Evolutionary conservation across 2,329 filamentous ascomycete genomes (phyloP).

Genomic region (Mycogone perniciosa): DNA sequence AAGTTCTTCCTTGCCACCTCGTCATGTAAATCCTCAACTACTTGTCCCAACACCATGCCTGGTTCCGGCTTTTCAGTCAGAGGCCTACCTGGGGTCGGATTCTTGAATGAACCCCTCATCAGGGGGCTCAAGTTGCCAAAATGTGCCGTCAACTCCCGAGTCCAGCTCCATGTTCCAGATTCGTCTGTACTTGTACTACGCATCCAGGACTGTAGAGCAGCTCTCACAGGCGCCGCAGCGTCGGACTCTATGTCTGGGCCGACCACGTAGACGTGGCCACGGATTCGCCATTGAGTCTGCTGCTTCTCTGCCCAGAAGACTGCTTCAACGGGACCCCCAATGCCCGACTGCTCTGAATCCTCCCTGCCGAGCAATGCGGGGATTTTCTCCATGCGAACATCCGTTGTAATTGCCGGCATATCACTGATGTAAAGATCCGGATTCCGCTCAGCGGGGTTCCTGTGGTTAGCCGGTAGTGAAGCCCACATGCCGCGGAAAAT

Average conservation of each 20-base stretch:
- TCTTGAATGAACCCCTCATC: slow-evolving; percentile 72
- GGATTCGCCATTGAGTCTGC: slow-evolving; percentile 77
- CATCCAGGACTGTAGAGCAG: slow-evolving; percentile 58
- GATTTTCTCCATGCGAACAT: slow-evolving; percentile 80
- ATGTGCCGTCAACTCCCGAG: slow-evolving; percentile 71
- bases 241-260: slow-evolving; percentile 56
- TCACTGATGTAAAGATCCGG: slow-evolving; percentile 66
- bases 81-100: slow-evolving; percentile 61
- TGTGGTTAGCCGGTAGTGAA: slow-evolving; percentile 61
- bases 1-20: slow-evolving; percentile 67
- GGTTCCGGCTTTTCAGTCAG: slow-evolving; percentile 43
- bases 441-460: slow-evolving; percentile 68
- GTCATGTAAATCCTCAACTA: slow-evolving; percentile 66
- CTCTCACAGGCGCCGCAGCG: slow-evolving; percentile 44
- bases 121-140: slow-evolving; percentile 82
- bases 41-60: slow-evolving; percentile 48
- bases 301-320: slow-evolving; percentile 71
- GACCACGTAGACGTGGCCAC: slow-evolving; percentile 69
- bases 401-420: slow-evolving; percentile 77
- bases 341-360: slow-evolving; percentile 41
- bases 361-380: slow-evolving; percentile 57
- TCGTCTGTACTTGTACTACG: slow-evolving; percentile 25
- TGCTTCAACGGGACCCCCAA: slow-evolving; percentile 70
- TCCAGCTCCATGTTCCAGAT: slow-evolving; percentile 62
- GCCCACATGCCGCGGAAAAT: slow-evolving; percentile 83